A percentile compares a stretch with the other conserved stretches of the same genome.
phyloP scores from a whole-genome alignment of 2,329 filamentous ascomycete genomes.

The Aspergillus sp. region DNA sequence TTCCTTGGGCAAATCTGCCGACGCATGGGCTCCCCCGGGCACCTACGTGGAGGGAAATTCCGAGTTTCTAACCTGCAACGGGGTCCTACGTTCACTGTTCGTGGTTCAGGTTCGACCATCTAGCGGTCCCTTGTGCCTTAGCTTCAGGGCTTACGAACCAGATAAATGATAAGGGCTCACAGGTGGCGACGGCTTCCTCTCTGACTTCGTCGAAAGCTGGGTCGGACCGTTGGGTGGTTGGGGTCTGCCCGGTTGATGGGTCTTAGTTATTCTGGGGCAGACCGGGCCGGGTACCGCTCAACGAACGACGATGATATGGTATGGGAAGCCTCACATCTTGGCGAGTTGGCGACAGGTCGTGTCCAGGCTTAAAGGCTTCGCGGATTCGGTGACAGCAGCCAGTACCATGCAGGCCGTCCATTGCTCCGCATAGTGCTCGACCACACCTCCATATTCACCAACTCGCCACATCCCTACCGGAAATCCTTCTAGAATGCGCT shows the following conservation, averaged over 20 bases:
- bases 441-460: not conserved
- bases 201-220: slow-evolving; percentile 5
- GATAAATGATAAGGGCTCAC: not conserved
- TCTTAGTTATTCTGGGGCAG: slow-evolving; percentile 23
- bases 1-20: not conserved
- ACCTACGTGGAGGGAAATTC: not conserved
- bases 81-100: no score
- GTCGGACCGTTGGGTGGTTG: slow-evolving; percentile 6
- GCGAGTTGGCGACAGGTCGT: not conserved
- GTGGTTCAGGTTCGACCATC: not conserved
- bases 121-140: not conserved
- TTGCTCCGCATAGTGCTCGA: not conserved
- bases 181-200: not conserved
- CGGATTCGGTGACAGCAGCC: not conserved
- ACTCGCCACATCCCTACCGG: slow-evolving; percentile 9
- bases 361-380: not conserved
- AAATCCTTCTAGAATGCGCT: slow-evolving; percentile 22
- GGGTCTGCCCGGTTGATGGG: slow-evolving; percentile 16
- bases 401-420: not conserved
- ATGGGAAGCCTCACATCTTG: not conserved
- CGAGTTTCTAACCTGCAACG: slow-evolving; percentile 1
- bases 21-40: not conserved
- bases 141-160: slow-evolving; percentile 3
- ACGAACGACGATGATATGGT: not conserved
- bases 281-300: slow-evolving; percentile 17